These are phyloP conservation scores for Alternaria conjuncta DNA, from an alignment of 2,329 filamentous ascomycete species.

Conservation along the genomic window DNA sequence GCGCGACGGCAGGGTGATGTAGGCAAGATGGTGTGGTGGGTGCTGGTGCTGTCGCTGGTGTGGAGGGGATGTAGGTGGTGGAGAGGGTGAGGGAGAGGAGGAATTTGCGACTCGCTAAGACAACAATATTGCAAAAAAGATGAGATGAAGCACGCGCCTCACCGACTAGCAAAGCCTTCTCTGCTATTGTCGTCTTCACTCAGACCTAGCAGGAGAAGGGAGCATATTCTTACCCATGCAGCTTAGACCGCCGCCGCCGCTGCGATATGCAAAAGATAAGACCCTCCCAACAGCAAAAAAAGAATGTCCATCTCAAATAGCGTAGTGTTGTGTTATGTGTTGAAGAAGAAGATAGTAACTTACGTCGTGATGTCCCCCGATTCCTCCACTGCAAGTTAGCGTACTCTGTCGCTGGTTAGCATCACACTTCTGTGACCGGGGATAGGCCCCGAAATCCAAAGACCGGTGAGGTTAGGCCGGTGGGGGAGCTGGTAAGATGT, in stretches of 20 bases:
- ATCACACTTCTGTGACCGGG: neutral
- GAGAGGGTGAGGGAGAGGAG: neutral
- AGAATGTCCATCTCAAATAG: neutral
- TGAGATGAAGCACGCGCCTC: neutral
- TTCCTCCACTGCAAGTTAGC: neutral
- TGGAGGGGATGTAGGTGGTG: neutral
- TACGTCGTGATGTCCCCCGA: neutral
- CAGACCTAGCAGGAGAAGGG: neutral
- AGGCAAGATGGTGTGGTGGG: neutral
- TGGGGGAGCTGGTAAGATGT: neutral
- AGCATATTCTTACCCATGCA: neutral
- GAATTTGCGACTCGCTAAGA: neutral
- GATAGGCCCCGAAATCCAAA: neutral
- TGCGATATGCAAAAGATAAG: neutral
- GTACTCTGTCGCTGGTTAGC: neutral
- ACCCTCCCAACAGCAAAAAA: neutral
- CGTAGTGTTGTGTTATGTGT: neutral
- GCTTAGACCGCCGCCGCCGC: neutral
- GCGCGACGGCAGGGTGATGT: neutral
- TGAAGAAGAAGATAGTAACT: neutral
- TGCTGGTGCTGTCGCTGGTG: neutral
- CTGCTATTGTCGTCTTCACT: neutral
- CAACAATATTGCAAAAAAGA: neutral
- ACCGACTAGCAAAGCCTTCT: no score
- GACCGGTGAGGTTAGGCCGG: neutral